phyloP scores from a whole-genome alignment of 106 monocot species.

The Dendrobium huoshanense region DNA sequence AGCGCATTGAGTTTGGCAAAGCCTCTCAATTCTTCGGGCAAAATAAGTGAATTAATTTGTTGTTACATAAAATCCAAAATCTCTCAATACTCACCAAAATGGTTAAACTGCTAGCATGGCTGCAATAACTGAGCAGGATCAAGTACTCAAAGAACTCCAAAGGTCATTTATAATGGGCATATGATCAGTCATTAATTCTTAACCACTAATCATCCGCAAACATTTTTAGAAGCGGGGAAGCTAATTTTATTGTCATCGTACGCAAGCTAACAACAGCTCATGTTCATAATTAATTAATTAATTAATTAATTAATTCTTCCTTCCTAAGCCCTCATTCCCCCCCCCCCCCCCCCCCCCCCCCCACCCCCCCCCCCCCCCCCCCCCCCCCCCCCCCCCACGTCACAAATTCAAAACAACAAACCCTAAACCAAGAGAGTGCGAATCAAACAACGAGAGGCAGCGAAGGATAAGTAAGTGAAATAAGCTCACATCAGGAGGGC shows the following conservation, averaged over 20 bases:
- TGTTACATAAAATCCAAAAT: background rate
- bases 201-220: no score
- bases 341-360: no score
- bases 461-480: background rate
- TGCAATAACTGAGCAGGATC: background rate
- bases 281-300: no score
- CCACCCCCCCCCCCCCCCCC: no score
- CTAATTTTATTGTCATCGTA: background rate
- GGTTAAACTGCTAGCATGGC: background rate
- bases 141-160: background rate
- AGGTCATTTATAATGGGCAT: background rate
- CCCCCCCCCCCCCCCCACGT: no score
- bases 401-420: no score
- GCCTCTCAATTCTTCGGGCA: background rate
- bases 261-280: background rate
- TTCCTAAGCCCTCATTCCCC: no score
- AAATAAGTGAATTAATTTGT: background rate
- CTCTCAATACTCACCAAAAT: background rate
- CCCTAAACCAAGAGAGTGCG: no score
- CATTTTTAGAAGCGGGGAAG: background rate
- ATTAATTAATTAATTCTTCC: no score
- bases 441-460: no score
- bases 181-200: background rate
- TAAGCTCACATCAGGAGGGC: slow-evolving; percentile 70
- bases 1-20: background rate